Percentiles rank a stretch among this genome's conserved stretches.
Evolutionary conservation across 768 basidiomycete genomes (phyloP).

Genomic region (Mycena capillaripes): DNA sequence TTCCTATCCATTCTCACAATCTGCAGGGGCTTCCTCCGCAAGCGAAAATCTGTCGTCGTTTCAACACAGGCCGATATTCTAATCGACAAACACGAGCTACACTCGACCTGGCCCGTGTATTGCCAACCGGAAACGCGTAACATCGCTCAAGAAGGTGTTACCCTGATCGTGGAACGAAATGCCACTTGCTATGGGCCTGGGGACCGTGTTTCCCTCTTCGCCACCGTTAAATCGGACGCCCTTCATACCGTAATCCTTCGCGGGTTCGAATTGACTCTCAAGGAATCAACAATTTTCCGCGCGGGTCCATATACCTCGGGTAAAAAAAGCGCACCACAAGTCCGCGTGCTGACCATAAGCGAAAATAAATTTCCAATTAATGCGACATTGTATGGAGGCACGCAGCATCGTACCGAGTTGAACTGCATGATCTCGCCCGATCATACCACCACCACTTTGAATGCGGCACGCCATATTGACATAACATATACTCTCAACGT

Average conservation of each 20-base stretch:
- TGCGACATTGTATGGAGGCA: slow-evolving; percentile 80
- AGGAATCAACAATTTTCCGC: slow-evolving; percentile 84
- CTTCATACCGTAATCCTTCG: slow-evolving; percentile 80
- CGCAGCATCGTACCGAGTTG: slow-evolving; percentile 80
- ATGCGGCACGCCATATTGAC: slow-evolving; percentile 87
- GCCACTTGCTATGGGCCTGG: slow-evolving; percentile 90
- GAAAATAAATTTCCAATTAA: slow-evolving; percentile 83
- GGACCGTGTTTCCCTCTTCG: slow-evolving; percentile 81
- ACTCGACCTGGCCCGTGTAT: slow-evolving; percentile 95
- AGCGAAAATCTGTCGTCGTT: slow-evolving; percentile 78
- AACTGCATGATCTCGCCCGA: slow-evolving; percentile 76
- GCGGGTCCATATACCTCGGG: slow-evolving; percentile 67
- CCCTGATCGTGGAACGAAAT: slow-evolving; percentile 80
- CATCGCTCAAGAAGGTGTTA: slow-evolving; percentile 75
- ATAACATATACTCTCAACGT: slow-evolving; percentile 85
- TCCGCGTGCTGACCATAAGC: slow-evolving; percentile 66
- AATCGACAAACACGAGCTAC: slow-evolving; percentile 94
- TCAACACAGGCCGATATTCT: slow-evolving; percentile 80
- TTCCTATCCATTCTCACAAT: slow-evolving; percentile 11
- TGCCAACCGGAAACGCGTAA: slow-evolving; percentile 82
- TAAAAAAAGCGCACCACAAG: slow-evolving; percentile 73
- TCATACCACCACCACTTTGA: slow-evolving; percentile 86
- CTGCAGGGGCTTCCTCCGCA: slow-evolving; percentile 85
- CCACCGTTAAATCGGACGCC: slow-evolving; percentile 80
- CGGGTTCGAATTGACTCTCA: slow-evolving; percentile 86